Base-by-base conservation (phyloP, 495 filamentous ascomycete genomes). In the Xylaria telfairii region DNA sequence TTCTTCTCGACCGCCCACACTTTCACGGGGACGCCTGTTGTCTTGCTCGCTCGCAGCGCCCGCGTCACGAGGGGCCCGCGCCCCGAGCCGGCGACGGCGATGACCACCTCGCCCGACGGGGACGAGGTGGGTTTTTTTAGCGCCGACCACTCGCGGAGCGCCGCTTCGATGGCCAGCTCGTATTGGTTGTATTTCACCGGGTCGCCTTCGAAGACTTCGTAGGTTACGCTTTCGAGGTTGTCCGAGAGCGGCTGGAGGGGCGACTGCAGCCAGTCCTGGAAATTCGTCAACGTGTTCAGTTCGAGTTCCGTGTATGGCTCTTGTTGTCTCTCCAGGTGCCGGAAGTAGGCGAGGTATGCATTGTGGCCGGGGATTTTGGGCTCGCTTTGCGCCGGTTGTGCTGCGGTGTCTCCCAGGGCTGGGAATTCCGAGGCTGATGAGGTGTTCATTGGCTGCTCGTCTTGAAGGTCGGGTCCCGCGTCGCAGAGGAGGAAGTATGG, bases 151-250 rank as follows among this genome's bases (percentile, higher is more conserved):
- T 97, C 95, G n/a, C 78, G 82, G 70, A 99, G 87, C 0, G 96
- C 95, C 68, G 91, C 86, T 1, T 86, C 85, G 62, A 98, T 93
- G 46, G 96, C 96, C 21, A 85, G 81, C 78, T 97, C 93, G 78
- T 99, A 99, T 85, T 94, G 94, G 63, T 94, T 91, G 78, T 99
- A 99, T 80, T 99, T 99, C 78, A 98, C 90, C 0, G 96, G 96
- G 69, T 98, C 96, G 72, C 96, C 96, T 79, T 99, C 96, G 76
- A 99, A 99, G 10, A 98, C 95, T 79, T 99, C 96, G 78, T 99
- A 99, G 1, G 96, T 99, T 65, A 96, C 92, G 59, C 92, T 96
- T 77, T 99, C 96, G 30, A 99, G 86, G 72, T 99, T 98, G 80
- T 98, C 96, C 0, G 96, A 92, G 24, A 99, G 86, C 0, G 96